Base-by-base conservation (phyloP, 2,329 filamentous ascomycete species). In the Blumeria graminis region DNA sequence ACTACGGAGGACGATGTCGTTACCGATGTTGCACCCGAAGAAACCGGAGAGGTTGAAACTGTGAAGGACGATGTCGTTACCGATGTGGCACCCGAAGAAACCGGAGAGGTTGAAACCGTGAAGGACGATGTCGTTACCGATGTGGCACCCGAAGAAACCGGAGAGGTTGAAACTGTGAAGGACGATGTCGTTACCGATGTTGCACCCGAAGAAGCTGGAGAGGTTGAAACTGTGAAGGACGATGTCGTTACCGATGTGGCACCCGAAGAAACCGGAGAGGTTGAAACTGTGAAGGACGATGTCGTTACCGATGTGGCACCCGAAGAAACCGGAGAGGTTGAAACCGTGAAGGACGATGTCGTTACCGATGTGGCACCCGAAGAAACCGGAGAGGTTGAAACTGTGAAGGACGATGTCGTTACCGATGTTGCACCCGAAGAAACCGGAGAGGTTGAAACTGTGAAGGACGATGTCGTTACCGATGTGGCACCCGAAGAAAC, bases 401-500 rank as follows among this genome's bases (percentile, higher is more conserved):
- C 13, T 22, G 38, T 46, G 18, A 43, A 34, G 8, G 14, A 55
- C 13, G 9, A 35, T 55, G 50, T 14, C 13, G 50, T 13, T 32
- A 11, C 36, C 28, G 57, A 56, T 5, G 18, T 38, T 9, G 55
- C 55, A 34, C 36, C n/a, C 33, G 22, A 35, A 14, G 35, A n/a
- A 28, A 28, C 22, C 22, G 4, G n/a, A 55, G 18, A 43, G 4
- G 22, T 2, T 28, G 22, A 28, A 28, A 28, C 22, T 28, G 22
- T 28, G 22, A 28, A 28, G 22, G 22, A 28, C 22, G 22, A 28
- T 28, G 22, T 28, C 22, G 22, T 28, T 28, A 28, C 22, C 4
- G 22, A n/a, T 14, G 28, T 6, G n/a, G 34, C 45, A 9, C 45
- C 45, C 43, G 56, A 57, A n/a, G 56, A 56, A 16, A 48, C 22